phyloP scores from a whole-genome alignment of 345 rosid genomes.

The Litchi chinensis region DNA sequence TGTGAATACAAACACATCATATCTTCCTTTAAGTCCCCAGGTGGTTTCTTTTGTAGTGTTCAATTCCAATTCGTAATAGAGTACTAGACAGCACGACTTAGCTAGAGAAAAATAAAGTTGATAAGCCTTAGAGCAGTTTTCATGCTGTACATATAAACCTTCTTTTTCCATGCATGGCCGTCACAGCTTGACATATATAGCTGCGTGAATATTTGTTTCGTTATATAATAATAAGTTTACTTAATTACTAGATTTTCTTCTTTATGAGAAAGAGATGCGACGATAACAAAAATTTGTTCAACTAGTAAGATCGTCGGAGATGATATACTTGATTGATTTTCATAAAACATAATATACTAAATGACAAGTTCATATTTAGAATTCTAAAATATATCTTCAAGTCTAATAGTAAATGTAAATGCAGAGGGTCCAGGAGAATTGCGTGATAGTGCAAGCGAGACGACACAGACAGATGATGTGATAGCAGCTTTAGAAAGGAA shows the following conservation, averaged over 20 bases:
- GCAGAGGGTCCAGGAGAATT: slow-evolving; percentile 47
- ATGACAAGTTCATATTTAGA: no score
- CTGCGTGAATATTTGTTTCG: not conserved
- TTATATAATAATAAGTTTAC: no score
- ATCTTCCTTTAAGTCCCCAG: not conserved
- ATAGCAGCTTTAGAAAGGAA: slow-evolving; percentile 73
- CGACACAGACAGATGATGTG: slow-evolving; percentile 62
- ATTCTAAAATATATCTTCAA: no score
- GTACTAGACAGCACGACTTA: not conserved
- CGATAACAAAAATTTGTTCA: no score
- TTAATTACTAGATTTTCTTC: not conserved
- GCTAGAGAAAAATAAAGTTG: not conserved
- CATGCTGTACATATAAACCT: not conserved
- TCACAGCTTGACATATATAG: not conserved
- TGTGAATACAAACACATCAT: not conserved
- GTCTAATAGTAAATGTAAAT: not conserved
- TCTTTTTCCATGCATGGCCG: no score
- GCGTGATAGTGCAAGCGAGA: slow-evolving; percentile 39
- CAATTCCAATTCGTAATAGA: slow-evolving; percentile 10
- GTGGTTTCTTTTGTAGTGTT: not conserved
- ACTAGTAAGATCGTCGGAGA: no score
- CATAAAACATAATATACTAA: no score
- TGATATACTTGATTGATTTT: no score
- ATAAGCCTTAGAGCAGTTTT: not conserved
- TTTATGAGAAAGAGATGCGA: not conserved